Evolutionary conservation across 495 filamentous ascomycete species (phyloP), one percentile per base, ranked within the genome.

Genomic region (Xylaria nigripes): DNA sequence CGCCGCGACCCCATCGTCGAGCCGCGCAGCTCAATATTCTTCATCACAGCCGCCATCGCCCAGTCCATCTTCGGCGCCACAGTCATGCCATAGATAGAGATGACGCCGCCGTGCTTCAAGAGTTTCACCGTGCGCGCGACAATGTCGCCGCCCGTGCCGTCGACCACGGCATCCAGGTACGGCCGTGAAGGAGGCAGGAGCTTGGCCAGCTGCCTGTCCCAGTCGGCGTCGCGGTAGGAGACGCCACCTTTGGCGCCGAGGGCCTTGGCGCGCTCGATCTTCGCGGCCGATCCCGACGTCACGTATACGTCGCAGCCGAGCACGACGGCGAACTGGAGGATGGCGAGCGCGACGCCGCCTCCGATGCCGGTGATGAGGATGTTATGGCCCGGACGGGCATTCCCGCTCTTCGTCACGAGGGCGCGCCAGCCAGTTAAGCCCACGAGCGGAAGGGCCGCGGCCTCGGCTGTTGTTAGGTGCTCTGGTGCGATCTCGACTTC

Each of bases 351-450:
- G 19, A 91, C 87, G 45, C 87, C 87, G 16, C 87, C 87, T 1
- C 87, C 87, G 67, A 92, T 89, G 2, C 87, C 87, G 3, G 87
- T 90, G 25, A 92, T 61, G 38, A 92, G 62, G 2, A 91, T 65
- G 54, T 87, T 87, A 48, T 77, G 70, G 3, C 85, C 87, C 7
- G 68, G 55, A 16, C 70, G 57, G 0, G 84, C 79, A 57, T 81
- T 80, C 0, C 73, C 79, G 30, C 75, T 77, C 64, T 92, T 96
- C 1, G 75, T 85, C 19, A 90, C 77, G 49, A 90, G 69, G 0
- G 91, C 90, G 30, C 91, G 73, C 86, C 87, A 96, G 10, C 75
- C 91, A n/a, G 91, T 96, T 58, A 95, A 63, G 0, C 89, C 91
- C 0, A 85, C 85, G 29, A 95, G 67, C 1, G 90, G 90, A 27